Percentiles rank a stretch among this genome's conserved stretches.
Conservation (phyloP, 2,329 filamentous ascomycete species). For the Xylaria multiplex region DNA sequence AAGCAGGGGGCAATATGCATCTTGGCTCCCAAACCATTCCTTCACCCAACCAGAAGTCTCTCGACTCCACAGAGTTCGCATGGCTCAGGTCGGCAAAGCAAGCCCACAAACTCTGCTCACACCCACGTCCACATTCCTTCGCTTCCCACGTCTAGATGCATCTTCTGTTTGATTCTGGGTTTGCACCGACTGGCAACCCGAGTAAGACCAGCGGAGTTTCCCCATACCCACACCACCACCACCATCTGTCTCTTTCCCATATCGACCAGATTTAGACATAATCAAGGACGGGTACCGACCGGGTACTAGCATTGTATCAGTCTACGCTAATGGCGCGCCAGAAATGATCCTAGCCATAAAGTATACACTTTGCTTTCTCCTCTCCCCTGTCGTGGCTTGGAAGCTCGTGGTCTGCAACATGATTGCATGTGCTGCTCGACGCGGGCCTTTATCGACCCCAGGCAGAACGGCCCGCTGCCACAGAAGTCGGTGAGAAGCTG, state of each 20-base stretch:
- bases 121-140: not conserved
- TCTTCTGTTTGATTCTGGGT: not conserved
- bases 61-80: conserved; percentile 33
- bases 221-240: conserved; percentile 39
- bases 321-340: not conserved
- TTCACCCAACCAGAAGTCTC: conserved; percentile 13
- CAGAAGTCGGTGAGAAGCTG: not conserved
- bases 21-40: conserved; percentile 13
- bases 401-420: not conserved
- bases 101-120: too few relatives aligned
- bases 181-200: conserved; percentile 8
- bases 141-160: too few relatives aligned
- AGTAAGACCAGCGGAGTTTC: conserved; percentile 20
- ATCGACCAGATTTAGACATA: conserved; percentile 1
- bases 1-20: conserved; percentile 15
- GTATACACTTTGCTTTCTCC: not conserved
- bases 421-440: not conserved
- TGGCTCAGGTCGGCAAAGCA: conserved; percentile 10
- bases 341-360: not conserved
- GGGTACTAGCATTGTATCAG: not conserved
- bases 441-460: not conserved
- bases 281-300: not conserved
- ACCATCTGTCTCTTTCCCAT: not conserved
- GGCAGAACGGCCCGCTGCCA: not conserved
- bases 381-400: not conserved